Base-by-base conservation (phyloP, 2,329 filamentous ascomycete species). In the Cladophialophora yegresii region DNA sequence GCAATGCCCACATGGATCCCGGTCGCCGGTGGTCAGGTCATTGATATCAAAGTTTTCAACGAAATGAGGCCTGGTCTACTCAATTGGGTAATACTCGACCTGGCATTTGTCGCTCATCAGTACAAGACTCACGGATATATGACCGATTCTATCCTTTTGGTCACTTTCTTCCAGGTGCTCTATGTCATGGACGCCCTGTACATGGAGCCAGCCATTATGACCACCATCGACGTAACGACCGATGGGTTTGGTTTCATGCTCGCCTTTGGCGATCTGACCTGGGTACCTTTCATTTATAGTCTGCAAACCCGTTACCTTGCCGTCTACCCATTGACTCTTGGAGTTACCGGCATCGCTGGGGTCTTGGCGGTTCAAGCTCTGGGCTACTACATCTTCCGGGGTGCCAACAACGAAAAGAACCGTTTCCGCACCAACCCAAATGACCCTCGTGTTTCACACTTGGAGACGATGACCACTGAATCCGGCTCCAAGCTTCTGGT, bases 161-260 rank as follows among this genome's bases (percentile, higher is more conserved):
- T 95, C 71, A 89, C 90, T 3, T 74, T 84, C 16, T 88, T 93
- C 64, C 93, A 98, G 77, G 82, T 85, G 0, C 77, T 96, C 64
- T 98, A 98, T 77, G 86, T 92, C 5, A 80, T 97, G 40, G 93
- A 98, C 75, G 87, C 87, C 7, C 86, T 92, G 69, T 92, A 88
- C 81, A 95, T 93, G 84, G 93, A 98, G 76, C 84, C 90, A 0
- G 89, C 92, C 1, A 89, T 97, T 67, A 80, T 97, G 69, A 97
- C 93, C 1, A 97, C 92, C 33, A 97, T 98, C 79, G 93, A 98
- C 74, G 89, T 97, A 70, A 96, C 89, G 58, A 91, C 88, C 49
- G 93, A 98, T 72, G 93, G 93, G 5, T 96, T 98, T 71, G 93
- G 93, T 59, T 92, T 92, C 80, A 98, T 98, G 93, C 84, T 98